phyloP scores from a whole-genome alignment of 116 monocot species.

The Phalaenopsis hybrid region DNA sequence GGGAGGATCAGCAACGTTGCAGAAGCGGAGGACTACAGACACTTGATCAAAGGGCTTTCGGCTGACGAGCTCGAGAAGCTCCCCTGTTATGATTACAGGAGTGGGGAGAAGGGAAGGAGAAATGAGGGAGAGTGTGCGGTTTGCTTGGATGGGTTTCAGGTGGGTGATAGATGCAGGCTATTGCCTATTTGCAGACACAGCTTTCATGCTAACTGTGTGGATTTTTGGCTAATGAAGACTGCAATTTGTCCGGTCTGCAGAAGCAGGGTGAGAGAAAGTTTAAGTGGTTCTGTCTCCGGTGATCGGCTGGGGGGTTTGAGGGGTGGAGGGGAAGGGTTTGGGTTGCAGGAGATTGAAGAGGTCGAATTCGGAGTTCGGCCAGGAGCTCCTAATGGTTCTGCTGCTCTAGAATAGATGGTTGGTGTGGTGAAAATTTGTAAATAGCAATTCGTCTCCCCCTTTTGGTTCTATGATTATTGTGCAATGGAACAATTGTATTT shows the following conservation, averaged over 20 bases:
- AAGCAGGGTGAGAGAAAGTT: neutral
- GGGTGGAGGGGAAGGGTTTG: neutral
- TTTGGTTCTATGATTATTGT: too few species aligned
- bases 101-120: neutral
- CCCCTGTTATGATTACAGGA: constrained; percentile 32
- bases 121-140: constrained; percentile 28
- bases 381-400: neutral
- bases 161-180: constrained; percentile 32
- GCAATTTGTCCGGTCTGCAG: constrained; percentile 42
- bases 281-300: neutral
- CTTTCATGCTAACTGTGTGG: constrained; percentile 49
- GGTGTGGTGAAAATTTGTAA: too few species aligned
- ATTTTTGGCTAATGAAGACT: constrained; percentile 44
- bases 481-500: too few species aligned
- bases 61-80: constrained; percentile 42
- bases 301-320: neutral
- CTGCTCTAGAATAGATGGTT: neutral
- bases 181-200: constrained; percentile 39
- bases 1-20: constrained; percentile 2
- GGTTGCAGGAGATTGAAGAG: neutral
- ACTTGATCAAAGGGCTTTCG: constrained; percentile 23
- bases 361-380: neutral
- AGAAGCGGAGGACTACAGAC: neutral
- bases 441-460: too few species aligned
- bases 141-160: constrained; percentile 46